Evolutionary conservation across 2,329 filamentous ascomycete genomes (phyloP), one percentile per base, ranked within the genome.

Genomic region (Claviceps sp.): DNA sequence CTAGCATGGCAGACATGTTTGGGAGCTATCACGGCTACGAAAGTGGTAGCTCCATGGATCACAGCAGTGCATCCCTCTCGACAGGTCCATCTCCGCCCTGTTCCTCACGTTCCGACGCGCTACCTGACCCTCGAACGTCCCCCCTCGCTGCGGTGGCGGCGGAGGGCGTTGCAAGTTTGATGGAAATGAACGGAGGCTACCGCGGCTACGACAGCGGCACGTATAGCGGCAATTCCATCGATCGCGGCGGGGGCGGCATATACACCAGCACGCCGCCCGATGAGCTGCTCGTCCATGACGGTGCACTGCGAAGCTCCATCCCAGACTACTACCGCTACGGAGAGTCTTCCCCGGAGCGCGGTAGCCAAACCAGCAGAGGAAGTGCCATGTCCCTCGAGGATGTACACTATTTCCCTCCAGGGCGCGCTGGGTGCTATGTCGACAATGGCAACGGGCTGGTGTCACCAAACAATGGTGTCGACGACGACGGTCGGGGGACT

Each of bases 251-350:
- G 2, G 16, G 34, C 22, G 54, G 56, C 45, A 40, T 55, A 40
- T 59, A 59, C 50, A 56, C 56, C 5, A 57, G 54, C 3, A 22
- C 49, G 9, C 34, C 52, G 2, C 26, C 52, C 7, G 44, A 52
- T 37, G 46, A 55, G 42, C 53, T 49, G 57, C 56, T 54, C 53
- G 52, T 49, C 47, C 54, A 52, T 54, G 54, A 52, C 54, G 50
- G 17, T 53, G 56, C 40, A 36, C 54, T 29, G 45, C 55, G 50
- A 44, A 37, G 59, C 55, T 47, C 55, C 50, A 51, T 55, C 44
- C 40, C 58, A 48, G 47, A 64, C 36, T 59, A 64, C 52, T 66
- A 66, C 57, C 60, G 63, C 49, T 66, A 66, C 53, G 58, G 56
- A 3, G 63, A 64, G 47, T 61, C 51, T 34, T n/a, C 47, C 7